Base-by-base conservation (phyloP, 2,329 filamentous ascomycete species). In the Sporothrix dimorphospora region DNA sequence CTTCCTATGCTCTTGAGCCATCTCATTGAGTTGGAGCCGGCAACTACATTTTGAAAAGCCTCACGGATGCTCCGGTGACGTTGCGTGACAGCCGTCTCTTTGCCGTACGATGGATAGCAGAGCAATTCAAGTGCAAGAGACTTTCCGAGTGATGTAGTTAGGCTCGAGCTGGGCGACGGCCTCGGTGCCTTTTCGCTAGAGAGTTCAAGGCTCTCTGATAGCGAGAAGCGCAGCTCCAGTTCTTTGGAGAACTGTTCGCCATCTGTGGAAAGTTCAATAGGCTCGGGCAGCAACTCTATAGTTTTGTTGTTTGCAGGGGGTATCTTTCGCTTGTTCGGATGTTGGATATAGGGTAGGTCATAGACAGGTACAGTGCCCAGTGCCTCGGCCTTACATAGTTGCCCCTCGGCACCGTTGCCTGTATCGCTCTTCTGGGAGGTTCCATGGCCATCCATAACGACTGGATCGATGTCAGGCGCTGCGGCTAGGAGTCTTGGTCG, bases 191-290 rank as follows among this genome's bases (percentile, higher is more conserved):
- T 53, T 9, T 21, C 11, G 30, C n/a, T 49, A 14, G 24, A n/a
- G 3, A 53, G 34, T 2, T 21, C 30, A 4, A 49, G 2, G 2
- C 8, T 30, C 11, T 7, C 45, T 6, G 27, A 7, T 2, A 67
- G 65, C 9, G 27, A 27, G 21, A 67, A 67, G 8, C 65, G 65
- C n/a, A 38, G 24, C 45, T 67, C 65, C 45, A 67, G 65, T 27
- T 67, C 65, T n/a, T 49, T 51, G 4, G 27, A 51, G 19, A 67
- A 67, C 16, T 8, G 8, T 27, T 53, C 27, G 14, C 45, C 65
- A 9, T 67, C 65, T n/a, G 51, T 45, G 12, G 65, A 67, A 5
- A 67, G 65, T 11, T 67, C 24, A 5, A 51, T 5, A 3, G 65
- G 19, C 19, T 53, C 45, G 7, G 45, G 42, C 14, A 16, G 9